Evolutionary conservation across 371 early-diverging fungal genomes (phyloP), one percentile per base, ranked within the genome.

Genomic region (Phascolomyces articulosus): DNA sequence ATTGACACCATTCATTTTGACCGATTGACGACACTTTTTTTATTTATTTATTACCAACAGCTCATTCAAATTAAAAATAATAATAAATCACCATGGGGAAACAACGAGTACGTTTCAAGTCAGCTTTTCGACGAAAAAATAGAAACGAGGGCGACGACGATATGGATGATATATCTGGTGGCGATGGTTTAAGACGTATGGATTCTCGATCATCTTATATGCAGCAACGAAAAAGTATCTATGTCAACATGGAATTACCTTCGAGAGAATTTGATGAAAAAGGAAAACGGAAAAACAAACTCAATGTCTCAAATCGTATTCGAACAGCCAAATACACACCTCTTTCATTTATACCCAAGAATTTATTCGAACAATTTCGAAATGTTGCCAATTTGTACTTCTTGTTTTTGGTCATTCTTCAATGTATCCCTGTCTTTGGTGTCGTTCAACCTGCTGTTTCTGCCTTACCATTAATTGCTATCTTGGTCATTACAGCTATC

Each of bases 351-450:
- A 59, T 99, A 55, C 99, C 99, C 20, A 90, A 92, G 64, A 95
- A 98, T 68, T 71, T 98, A 18, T 87, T 91, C 54, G 93, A 93
- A 64, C 99, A 99, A 77, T 94, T 97, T 65, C 85, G 93, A 31
- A 91, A 93, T 58, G 85, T 94, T 3, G 96, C 95, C 66, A 99
- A 98, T 73, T 56, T 97, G 16, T 99, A 93, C 74, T 99, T 99
- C 71, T 78, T 98, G 41, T 82, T 92, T 31, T 78, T 96, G 13
- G 90, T 95, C 13, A 87, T 96, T 53, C 79, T 99, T 10, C 95
- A 97, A 73, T 80, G 82, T 64, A 83, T 92, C 54, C 94, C 93
- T 0, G 57, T 87, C 56, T 84, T 93, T 76, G 86, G 82, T 70
- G 85, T 91, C 40, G 77, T 90, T 66, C 66, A 89, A 44, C 92